A percentile compares a stretch with the other conserved stretches of the same genome.
Conservation (phyloP, 495 filamentous ascomycete species). For the Bathelium albidoporum region DNA sequence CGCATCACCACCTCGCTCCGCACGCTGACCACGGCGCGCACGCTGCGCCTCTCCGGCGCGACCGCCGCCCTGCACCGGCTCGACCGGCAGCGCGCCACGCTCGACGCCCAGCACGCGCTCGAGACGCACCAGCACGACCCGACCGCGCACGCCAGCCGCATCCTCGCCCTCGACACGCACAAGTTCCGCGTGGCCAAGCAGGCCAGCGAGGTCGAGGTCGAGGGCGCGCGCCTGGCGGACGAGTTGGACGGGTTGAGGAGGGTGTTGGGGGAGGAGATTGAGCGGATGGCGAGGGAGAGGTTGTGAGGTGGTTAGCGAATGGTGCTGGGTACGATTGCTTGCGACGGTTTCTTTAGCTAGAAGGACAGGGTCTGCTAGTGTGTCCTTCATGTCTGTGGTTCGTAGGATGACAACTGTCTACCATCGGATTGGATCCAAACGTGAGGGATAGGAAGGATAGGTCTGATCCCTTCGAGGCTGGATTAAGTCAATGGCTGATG, state of each 20-base stretch:
- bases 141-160: slow-evolving; percentile 65
- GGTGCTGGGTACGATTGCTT: too few relatives aligned
- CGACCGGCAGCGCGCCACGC: slow-evolving; percentile 56
- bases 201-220: slow-evolving; percentile 79
- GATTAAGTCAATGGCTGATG: too few relatives aligned
- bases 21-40: slow-evolving; percentile 66
- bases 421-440: too few relatives aligned
- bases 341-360: too few relatives aligned
- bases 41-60: slow-evolving; percentile 61
- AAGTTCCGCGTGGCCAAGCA: slow-evolving; percentile 92
- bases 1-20: slow-evolving; percentile 77
- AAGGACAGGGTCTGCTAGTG: too few relatives aligned
- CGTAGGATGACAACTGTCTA: too few relatives aligned
- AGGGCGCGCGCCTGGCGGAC: slow-evolving; percentile 73
- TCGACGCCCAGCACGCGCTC: slow-evolving; percentile 55
- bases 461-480: too few relatives aligned
- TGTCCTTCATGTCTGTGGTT: too few relatives aligned
- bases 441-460: too few relatives aligned
- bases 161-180: slow-evolving; percentile 60
- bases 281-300: too few relatives aligned
- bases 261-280: too few relatives aligned
- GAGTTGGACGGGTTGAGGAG: slow-evolving; percentile 70
- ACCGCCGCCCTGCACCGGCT: slow-evolving; percentile 61
- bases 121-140: slow-evolving; percentile 17
- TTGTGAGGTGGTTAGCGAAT: too few relatives aligned